Evolutionary conservation across 768 basidiomycete species (phyloP).

Genomic region (Pulveroboletus frians): DNA sequence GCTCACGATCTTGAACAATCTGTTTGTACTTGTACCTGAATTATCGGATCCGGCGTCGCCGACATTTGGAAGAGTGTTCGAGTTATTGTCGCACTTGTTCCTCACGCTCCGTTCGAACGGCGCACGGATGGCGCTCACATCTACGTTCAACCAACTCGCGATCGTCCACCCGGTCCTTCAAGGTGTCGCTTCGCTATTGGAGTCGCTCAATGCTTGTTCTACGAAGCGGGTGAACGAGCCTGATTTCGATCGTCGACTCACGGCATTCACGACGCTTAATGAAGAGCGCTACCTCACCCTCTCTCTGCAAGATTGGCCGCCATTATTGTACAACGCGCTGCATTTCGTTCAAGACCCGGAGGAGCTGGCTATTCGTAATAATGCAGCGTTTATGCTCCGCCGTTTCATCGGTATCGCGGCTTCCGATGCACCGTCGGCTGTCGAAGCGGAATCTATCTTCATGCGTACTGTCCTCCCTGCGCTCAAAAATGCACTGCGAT

Average conservation of each 20-base stretch:
- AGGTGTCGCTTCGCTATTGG: constrained; percentile 50
- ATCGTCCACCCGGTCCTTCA: constrained; percentile 37
- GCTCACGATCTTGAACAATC: constrained; percentile 60
- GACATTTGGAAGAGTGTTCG: constrained; percentile 51
- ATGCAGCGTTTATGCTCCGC: constrained; percentile 69
- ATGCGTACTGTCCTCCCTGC: constrained; percentile 66
- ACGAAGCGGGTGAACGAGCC: constrained; percentile 80
- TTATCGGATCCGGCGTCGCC: constrained; percentile 41
- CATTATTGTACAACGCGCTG: constrained; percentile 77
- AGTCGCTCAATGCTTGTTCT: constrained; percentile 82
- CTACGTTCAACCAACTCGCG: constrained; percentile 56
- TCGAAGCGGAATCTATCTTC: constrained; percentile 53
- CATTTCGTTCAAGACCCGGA: constrained; percentile 84
- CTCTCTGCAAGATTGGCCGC: constrained; percentile 64
- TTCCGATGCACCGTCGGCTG: constrained; percentile 23
- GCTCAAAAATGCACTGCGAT: constrained; percentile 72
- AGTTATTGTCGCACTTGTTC: constrained; percentile 71
- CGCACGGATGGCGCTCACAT: constrained; percentile 64
- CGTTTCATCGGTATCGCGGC: constrained; percentile 66
- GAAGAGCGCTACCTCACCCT: constrained; percentile 53
- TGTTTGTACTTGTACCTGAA: constrained; percentile 66
- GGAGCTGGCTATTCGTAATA: constrained; percentile 82
- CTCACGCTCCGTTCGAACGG: constrained; percentile 66
- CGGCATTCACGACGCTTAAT: constrained; percentile 71
- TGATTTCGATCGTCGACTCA: constrained; percentile 82